phyloP scores from a whole-genome alignment of 2,329 filamentous ascomycete genomes.

The Capronia coronata region DNA sequence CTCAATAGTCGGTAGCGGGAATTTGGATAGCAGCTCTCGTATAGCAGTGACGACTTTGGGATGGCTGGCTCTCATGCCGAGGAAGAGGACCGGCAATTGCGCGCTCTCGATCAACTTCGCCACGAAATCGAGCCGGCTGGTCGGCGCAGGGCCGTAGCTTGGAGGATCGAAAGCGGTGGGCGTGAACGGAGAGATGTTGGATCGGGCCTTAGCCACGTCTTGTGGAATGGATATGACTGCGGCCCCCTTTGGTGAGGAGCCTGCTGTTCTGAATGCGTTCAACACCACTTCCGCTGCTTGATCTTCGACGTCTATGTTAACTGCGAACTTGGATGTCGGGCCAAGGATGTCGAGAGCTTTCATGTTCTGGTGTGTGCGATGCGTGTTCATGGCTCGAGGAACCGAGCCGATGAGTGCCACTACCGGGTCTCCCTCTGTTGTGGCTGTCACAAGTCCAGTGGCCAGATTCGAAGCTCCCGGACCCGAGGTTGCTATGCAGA shows the following conservation, averaged over 20 bases:
- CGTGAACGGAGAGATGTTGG: conserved; percentile 38
- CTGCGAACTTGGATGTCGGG: conserved; percentile 41
- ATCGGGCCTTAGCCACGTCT: conserved; percentile 40
- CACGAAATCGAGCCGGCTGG: conserved; percentile 32
- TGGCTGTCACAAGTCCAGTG: conserved; percentile 44
- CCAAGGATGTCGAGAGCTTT: conserved; percentile 40
- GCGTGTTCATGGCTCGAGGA: conserved; percentile 39
- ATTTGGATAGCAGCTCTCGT: conserved; percentile 38
- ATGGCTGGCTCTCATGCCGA: conserved; percentile 42
- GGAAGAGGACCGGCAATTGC: conserved; percentile 41
- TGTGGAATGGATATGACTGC: conserved; percentile 42
- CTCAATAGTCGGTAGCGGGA: conserved; percentile 44
- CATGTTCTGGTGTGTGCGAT: conserved; percentile 46
- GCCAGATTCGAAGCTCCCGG: conserved; percentile 45
- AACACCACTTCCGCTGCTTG: conserved; percentile 45
- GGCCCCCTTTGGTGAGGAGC: conserved; percentile 39
- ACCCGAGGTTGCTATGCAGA: conserved; percentile 45
- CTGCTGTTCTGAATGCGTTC: conserved; percentile 42
- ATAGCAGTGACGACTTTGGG: conserved; percentile 39
- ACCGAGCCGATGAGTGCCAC: conserved; percentile 47
- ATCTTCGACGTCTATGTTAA: conserved; percentile 42
- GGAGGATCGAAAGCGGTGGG: conserved; percentile 38
- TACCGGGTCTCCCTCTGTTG: conserved; percentile 44
- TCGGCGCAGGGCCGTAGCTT: conserved; percentile 37
- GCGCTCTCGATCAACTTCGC: conserved; percentile 34